These are phyloP conservation scores for Aspergillus novoparasiticus DNA, from an alignment of 2,329 filamentous ascomycete genomes.

Conservation along the genomic window DNA sequence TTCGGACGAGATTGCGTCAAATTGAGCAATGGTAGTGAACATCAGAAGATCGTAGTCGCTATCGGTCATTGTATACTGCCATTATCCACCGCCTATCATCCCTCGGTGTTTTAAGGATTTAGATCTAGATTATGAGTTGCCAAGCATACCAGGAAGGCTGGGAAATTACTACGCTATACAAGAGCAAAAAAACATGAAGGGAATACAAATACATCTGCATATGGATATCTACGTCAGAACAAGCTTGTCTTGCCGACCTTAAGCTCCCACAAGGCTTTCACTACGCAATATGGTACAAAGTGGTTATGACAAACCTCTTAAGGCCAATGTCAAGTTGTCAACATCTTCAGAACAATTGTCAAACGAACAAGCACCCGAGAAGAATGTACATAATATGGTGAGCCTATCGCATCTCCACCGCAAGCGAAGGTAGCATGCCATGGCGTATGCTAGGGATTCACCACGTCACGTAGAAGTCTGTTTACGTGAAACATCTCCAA, in stretches of 20 bases:
- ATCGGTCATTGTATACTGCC: conserved; percentile 15
- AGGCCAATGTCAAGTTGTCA: background rate
- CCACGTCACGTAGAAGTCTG: too few relatives aligned
- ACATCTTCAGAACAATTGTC: background rate
- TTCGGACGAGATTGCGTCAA: background rate
- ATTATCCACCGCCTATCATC: conserved; percentile 11
- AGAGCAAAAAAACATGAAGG: background rate
- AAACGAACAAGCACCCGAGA: background rate
- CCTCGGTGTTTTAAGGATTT: background rate
- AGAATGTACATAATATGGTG: background rate
- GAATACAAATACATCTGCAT: background rate
- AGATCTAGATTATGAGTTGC: background rate
- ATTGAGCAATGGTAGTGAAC: background rate
- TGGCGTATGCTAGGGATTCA: background rate
- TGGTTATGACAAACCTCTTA: background rate
- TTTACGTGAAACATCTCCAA: background rate
- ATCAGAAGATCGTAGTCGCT: background rate
- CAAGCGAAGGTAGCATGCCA: background rate
- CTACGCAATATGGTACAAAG: background rate
- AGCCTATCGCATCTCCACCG: background rate
- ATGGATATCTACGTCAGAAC: background rate
- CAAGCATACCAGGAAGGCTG: background rate
- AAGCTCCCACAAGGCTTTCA: background rate
- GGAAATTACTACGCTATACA: background rate
- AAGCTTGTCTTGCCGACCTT: background rate